A percentile compares a stretch with the other conserved stretches of the same genome.
Evolutionary conservation across 176 grass and related monocot species (phyloP).

Genomic region (Triticum timopheevii): DNA sequence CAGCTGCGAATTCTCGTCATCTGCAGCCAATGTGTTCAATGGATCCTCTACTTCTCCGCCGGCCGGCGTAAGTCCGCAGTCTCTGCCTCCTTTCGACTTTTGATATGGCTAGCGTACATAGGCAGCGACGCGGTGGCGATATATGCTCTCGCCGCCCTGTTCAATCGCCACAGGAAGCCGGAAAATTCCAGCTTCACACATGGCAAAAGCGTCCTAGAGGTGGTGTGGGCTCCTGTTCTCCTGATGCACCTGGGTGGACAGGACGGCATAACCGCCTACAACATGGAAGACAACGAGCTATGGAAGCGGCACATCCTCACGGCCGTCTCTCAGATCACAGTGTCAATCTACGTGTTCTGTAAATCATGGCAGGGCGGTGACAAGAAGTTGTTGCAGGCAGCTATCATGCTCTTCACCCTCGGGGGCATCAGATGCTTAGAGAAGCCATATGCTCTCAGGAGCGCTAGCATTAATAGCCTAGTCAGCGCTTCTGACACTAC

Average conservation of each 20-base stretch:
- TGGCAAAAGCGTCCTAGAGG: neutral
- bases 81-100: neutral
- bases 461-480: neutral
- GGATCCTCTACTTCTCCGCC: neutral
- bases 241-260: neutral
- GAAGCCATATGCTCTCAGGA: neutral
- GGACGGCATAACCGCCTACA: neutral
- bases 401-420: neutral
- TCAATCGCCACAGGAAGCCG: neutral
- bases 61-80: neutral
- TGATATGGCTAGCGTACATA: neutral
- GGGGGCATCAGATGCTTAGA: neutral
- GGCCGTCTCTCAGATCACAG: neutral
- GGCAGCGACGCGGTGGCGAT: neutral
- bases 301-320: neutral
- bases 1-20: neutral
- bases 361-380: neutral
- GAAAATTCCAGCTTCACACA: neutral
- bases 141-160: neutral
- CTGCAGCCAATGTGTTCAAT: neutral
- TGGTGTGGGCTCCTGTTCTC: neutral
- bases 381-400: neutral
- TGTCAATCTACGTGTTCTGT: neutral
- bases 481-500: neutral
- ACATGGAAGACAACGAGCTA: conserved; percentile 20